Evolutionary conservation across 1,139 yeast genomes (phyloP), one percentile per base, ranked within the genome.

Genomic region (Wickerhamomyces sp.): DNA sequence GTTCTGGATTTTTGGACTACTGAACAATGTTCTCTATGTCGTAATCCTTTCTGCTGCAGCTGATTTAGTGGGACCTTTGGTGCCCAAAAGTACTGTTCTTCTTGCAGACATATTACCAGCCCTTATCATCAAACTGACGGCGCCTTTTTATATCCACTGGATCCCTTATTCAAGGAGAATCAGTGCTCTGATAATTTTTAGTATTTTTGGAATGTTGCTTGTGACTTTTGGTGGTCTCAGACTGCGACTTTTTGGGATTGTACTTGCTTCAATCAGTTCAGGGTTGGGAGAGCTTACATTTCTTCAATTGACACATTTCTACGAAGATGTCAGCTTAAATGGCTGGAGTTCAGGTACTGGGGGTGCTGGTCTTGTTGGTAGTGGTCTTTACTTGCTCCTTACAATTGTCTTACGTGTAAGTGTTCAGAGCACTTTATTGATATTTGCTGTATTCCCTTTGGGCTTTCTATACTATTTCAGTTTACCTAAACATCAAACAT

Each of bases 261-360:
- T 75, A 7, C 52, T 90, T 51, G 97, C 97, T 0, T 86, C 96
- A 1, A 55, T 78, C 6, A 82, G 95, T 14, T 82, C 96, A 1
- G 97, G 97, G 0, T 63, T 89, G 21, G 98, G 98, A 0, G 98
- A 92, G 56, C 69, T 86, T 15, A 85, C 96, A 0, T 92, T 90
- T 49, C 63, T 92, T 36, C 95, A 86, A 58, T 65, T 92, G 59
- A 86, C 96, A 1, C 95, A 88, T 58, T 77, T 66, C 51, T 81
- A 74, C 54, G 69, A 69, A 16, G 71, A 72, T 26, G 58, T 63
- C 16, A 72, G 96, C 3, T 68, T 92, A 35, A 80, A 85, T 36
- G 97, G 95, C 0, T 92, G 94, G 76, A 84, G 95, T 28, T 76
- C 89, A 13, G 98, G 98, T 0, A 92, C 97, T 0, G 97, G 97